A percentile compares a stretch with the other conserved stretches of the same genome.
These are phyloP conservation scores for Tuber indicum DNA, from an alignment of 495 filamentous ascomycete genomes.

Conservation along the genomic window DNA sequence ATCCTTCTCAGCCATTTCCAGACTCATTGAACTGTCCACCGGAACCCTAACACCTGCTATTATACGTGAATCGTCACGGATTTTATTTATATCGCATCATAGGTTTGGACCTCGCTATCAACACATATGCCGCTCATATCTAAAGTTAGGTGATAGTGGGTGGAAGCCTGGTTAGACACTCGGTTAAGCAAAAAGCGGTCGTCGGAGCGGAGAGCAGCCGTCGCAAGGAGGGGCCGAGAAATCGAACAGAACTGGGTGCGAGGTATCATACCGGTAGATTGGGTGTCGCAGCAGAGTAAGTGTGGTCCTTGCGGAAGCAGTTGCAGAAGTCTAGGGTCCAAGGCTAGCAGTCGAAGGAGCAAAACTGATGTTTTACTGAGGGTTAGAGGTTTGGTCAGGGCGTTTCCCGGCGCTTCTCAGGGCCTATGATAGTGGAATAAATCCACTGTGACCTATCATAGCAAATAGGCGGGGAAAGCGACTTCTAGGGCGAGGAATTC, in stretches of 20 bases:
- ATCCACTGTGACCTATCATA: neutral
- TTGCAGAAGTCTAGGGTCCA: neutral
- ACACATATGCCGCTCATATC: neutral
- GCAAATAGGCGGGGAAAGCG: neutral
- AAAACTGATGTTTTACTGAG: neutral
- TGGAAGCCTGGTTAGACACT: neutral
- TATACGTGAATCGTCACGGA: neutral
- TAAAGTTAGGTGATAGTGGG: neutral
- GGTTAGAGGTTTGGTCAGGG: neutral
- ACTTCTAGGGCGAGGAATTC: neutral
- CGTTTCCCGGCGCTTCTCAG: neutral
- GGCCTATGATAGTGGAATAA: neutral
- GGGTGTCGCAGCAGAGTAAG: no score
- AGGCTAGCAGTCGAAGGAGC: neutral
- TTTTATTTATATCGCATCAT: neutral
- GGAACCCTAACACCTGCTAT: neutral
- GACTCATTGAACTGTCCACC: neutral
- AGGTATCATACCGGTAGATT: no score
- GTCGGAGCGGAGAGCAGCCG: neutral
- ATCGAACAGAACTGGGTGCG: neutral
- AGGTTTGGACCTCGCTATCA: neutral
- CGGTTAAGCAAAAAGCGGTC: neutral
- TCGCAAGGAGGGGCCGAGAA: neutral
- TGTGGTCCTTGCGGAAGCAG: no score
- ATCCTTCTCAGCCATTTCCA: neutral